Percentiles rank a stretch among this genome's conserved stretches.
phyloP scores from a whole-genome alignment of 2,329 filamentous ascomycete species.

The Rutstroemia sp. region DNA sequence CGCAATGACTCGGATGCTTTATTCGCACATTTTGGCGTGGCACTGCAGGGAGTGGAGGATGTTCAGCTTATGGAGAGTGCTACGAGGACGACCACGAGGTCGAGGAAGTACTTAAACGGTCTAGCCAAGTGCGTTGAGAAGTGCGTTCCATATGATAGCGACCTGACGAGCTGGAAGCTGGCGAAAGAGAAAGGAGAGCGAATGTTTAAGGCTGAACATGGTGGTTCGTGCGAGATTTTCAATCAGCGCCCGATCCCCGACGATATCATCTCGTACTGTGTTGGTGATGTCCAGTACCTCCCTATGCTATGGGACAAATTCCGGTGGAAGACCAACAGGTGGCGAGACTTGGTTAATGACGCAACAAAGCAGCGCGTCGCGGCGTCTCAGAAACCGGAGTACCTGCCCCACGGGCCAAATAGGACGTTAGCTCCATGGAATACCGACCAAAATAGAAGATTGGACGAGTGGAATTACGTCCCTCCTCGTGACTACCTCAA shows the following conservation, averaged over 20 bases:
- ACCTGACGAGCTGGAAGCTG: conserved; percentile 8
- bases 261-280: conserved; percentile 38
- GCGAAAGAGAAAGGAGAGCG: conserved; percentile 32
- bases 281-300: conserved; percentile 33
- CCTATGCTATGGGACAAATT: too few species aligned
- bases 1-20: conserved; percentile 51
- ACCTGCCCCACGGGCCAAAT: too few species aligned
- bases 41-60: conserved; percentile 6
- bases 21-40: conserved; percentile 28
- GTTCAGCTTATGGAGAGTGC: conserved; percentile 14
- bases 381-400: too few species aligned
- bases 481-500: too few species aligned
- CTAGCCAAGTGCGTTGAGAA: conserved; percentile 33
- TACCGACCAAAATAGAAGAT: too few species aligned
- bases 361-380: too few species aligned
- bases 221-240: conserved; percentile 41
- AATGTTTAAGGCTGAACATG: conserved; percentile 34
- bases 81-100: background rate
- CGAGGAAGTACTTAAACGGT: conserved; percentile 28
- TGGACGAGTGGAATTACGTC: too few species aligned
- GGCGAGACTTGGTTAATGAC: too few species aligned
- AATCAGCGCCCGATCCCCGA: conserved; percentile 35
- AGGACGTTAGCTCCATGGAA: too few species aligned
- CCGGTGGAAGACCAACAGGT: too few species aligned
- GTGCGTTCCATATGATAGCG: background rate